Base-by-base conservation (phyloP, 257 asterid genomes). In the Buddleja alternifolia region DNA sequence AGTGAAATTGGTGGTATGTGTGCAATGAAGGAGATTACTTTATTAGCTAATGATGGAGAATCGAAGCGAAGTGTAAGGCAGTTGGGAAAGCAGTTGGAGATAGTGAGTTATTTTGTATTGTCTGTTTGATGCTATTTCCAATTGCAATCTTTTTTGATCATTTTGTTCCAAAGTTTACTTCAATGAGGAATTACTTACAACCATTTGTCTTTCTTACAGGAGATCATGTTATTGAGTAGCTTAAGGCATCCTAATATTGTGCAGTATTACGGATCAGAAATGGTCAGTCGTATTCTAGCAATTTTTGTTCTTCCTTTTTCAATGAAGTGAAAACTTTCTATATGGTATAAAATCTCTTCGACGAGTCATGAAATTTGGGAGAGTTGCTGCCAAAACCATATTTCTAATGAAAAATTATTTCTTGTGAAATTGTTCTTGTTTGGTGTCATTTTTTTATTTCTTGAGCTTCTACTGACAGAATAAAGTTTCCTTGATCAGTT, bases 1-100 rank as follows among this genome's bases (percentile, higher is more conserved):
- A 92, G 98, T 75, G 92, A 85, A 60, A 87, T 79, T 37, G 96
- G 98, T 48, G 86, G 81, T 81, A 87, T 87, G 95, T 89, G 98
- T 81, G 95, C 89, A 24, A 92, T 92, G 88, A 87, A 85, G 80
- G 96, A 92, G 84, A 78, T 80, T 58, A 66, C 76, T 23, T 76
- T 81, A 55, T 75, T 70, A 42, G 55, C 83, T 41, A 84, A 82
- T 68, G 90, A 84, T 72, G 86, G 82, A 23, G 82, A 75, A 60
- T 77, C 90, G 14, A 84, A 78, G 84, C 85, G 73, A 72, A 70
- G 81, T 73, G 89, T 82, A 24, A 81, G 78, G 78, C 77, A 70
- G 66, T 77, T 89, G 74, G 78, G 78, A 64, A 85, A 71, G 77
- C 83, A 80, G 63, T 78, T 85, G 78, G 77, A 76, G 47, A 86